Percentiles rank a stretch among this genome's conserved stretches.
phyloP scores from a whole-genome alignment of 345 rosid genomes.

The Clausena lansium region DNA sequence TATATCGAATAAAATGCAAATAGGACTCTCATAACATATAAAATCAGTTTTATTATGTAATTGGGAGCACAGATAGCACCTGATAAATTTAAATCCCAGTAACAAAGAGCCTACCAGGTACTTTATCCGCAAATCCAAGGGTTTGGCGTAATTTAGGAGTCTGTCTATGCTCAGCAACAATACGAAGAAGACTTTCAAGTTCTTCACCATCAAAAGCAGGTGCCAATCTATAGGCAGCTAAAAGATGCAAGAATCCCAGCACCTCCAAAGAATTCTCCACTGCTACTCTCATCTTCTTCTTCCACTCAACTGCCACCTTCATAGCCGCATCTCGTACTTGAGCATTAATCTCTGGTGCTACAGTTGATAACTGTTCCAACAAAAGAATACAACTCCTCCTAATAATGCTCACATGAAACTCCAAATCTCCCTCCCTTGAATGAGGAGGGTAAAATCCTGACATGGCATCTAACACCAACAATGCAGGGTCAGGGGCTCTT shows the following conservation, averaged over 20 bases:
- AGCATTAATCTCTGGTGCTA: constrained; percentile 23
- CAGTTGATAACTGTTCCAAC: constrained; percentile 31
- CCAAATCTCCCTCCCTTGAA: constrained; percentile 22
- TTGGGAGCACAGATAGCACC: neutral
- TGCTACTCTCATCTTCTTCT: constrained; percentile 21
- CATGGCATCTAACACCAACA: constrained; percentile 59
- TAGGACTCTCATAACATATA: neutral
- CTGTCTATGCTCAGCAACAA: constrained; percentile 23
- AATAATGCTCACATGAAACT: constrained; percentile 24
- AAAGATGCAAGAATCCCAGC: constrained; percentile 37
- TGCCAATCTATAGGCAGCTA: constrained; percentile 36
- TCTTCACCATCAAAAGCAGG: constrained; percentile 26
- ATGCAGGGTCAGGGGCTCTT: constrained; percentile 46
- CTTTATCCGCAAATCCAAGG: constrained; percentile 32
- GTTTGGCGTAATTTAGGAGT: constrained; percentile 24
- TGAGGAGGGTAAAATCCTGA: constrained; percentile 38
- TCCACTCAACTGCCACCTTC: constrained; percentile 35
- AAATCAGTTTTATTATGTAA: neutral
- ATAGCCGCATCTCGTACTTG: constrained; percentile 25
- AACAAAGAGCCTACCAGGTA: constrained; percentile 26
- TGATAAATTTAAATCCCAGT: neutral
- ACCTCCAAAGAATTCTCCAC: constrained; percentile 27
- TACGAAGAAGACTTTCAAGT: constrained; percentile 23
- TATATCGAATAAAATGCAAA: too few relatives aligned
- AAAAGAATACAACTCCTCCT: constrained; percentile 19